Evolutionary conservation across 2,329 filamentous ascomycete genomes (phyloP).

Genomic region (Ceratocystis lukuohia): DNA sequence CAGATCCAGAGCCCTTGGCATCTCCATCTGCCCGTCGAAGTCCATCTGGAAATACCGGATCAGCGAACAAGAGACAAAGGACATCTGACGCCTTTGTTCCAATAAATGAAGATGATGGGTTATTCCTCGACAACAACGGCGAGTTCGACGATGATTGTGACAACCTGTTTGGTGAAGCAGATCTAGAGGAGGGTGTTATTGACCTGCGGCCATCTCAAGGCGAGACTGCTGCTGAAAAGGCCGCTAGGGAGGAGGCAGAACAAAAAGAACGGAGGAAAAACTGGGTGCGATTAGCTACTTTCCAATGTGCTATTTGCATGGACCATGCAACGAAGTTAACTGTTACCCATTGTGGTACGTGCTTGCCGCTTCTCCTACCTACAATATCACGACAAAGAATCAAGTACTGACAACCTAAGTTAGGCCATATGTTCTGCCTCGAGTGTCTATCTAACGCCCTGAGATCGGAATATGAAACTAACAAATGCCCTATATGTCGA

Average conservation of each 20-base stretch:
- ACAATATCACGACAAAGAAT: neutral
- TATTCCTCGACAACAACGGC: neutral
- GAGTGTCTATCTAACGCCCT: slow-evolving; percentile 49
- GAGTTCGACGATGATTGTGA: slow-evolving; percentile 7
- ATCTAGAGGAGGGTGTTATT: slow-evolving; percentile 1
- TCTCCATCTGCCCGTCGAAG: neutral
- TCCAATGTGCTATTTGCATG: slow-evolving; percentile 57
- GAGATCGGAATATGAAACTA: slow-evolving; percentile 40
- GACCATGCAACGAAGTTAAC: slow-evolving; percentile 45
- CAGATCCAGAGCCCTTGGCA: neutral
- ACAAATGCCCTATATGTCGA: slow-evolving; percentile 51
- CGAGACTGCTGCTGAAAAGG: slow-evolving; percentile 9
- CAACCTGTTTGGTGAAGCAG: neutral
- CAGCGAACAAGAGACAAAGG: slow-evolving; percentile 3
- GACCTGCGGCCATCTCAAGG: slow-evolving; percentile 7
- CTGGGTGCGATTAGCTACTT: slow-evolving; percentile 38
- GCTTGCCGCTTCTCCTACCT: neutral
- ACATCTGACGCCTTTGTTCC: neutral
- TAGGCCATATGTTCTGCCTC: slow-evolving; percentile 50
- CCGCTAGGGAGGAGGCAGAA: slow-evolving; percentile 21
- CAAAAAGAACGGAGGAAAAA: slow-evolving; percentile 34
- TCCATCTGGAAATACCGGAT: neutral
- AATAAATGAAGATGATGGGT: neutral
- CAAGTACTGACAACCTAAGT: neutral
- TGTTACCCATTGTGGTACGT: slow-evolving; percentile 53